A percentile compares a stretch with the other conserved stretches of the same genome.
These are phyloP conservation scores for Arthrobotrys iridis DNA, from an alignment of 2,329 filamentous ascomycete genomes.

Conservation along the genomic window DNA sequence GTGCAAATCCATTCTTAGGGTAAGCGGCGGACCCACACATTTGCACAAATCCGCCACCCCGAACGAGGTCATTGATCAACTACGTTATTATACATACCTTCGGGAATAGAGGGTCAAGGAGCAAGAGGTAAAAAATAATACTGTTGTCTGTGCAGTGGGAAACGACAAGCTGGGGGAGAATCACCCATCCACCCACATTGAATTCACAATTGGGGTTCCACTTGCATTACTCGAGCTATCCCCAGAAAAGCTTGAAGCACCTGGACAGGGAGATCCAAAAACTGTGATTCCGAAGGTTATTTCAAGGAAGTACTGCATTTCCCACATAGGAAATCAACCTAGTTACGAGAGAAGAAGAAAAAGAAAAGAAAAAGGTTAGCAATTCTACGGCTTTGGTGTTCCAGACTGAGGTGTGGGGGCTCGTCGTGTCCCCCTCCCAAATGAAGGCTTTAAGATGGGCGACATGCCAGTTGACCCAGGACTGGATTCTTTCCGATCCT, in stretches of 20 bases:
- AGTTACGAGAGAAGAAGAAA: slow-evolving; percentile 1
- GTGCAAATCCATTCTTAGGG: not conserved
- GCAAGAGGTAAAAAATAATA: not conserved
- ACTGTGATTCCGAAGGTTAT: slow-evolving; percentile 46
- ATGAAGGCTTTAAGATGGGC: slow-evolving; percentile 54
- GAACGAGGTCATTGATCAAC: not conserved
- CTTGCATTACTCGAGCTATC: slow-evolving; percentile 26
- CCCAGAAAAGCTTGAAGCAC: slow-evolving; percentile 26
- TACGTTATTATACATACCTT: slow-evolving; percentile 1
- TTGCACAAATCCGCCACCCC: slow-evolving; percentile 3
- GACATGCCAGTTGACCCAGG: slow-evolving; percentile 54
- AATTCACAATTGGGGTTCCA: slow-evolving; percentile 1
- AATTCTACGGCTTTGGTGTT: slow-evolving; percentile 44
- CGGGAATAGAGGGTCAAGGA: slow-evolving; percentile 1
- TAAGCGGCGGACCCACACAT: not conserved
- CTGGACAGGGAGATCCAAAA: slow-evolving; percentile 33
- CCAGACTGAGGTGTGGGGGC: slow-evolving; percentile 47
- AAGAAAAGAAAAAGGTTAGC: slow-evolving; percentile 24
- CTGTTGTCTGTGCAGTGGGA: not conserved
- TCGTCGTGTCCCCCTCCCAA: slow-evolving; percentile 48
- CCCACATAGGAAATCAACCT: slow-evolving; percentile 1
- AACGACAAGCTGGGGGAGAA: slow-evolving; percentile 19
- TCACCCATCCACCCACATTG: slow-evolving; percentile 15
- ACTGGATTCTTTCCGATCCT: slow-evolving; percentile 39
- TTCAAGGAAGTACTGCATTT: slow-evolving; percentile 10